Conservation (phyloP, 2,329 filamentous ascomycete genomes). For the Monilinia aucupariae region DNA sequence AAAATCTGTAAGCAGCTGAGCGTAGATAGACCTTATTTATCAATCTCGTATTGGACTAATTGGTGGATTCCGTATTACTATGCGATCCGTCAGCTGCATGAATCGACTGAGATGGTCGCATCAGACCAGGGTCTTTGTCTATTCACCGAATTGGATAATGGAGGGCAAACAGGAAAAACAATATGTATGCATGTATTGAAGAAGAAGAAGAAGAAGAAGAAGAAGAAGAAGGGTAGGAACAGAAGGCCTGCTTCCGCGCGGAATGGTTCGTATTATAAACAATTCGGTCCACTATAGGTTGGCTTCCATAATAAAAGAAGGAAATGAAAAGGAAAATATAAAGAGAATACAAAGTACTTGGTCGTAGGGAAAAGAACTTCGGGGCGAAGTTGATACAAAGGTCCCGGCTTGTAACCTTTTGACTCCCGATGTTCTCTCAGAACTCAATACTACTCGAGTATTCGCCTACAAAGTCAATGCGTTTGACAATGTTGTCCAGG, state of each 20-base stretch:
- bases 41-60: slow-evolving; percentile 8
- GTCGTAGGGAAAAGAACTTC: neutral
- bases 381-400: neutral
- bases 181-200: neutral
- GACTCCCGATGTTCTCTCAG: neutral
- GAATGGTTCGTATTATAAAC: neutral
- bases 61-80: slow-evolving; percentile 10
- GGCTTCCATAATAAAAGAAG: neutral
- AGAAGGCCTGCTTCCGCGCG: slow-evolving; percentile 17
- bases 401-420: neutral
- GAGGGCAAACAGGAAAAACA: neutral
- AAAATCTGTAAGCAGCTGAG: neutral
- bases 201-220: slow-evolving; percentile 5
- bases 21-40: slow-evolving; percentile 7
- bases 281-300: neutral
- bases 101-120: neutral
- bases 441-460: neutral
- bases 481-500: too few relatives aligned
- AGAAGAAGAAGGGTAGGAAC: slow-evolving; percentile 9
- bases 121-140: slow-evolving; percentile 15
- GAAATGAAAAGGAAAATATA: neutral
- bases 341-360: neutral
- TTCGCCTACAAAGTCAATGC: too few relatives aligned
- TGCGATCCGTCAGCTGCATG: slow-evolving; percentile 15
- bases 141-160: slow-evolving; percentile 8